Conservation (phyloP, 306 rosid species). For the Cucumis melo region DNA sequence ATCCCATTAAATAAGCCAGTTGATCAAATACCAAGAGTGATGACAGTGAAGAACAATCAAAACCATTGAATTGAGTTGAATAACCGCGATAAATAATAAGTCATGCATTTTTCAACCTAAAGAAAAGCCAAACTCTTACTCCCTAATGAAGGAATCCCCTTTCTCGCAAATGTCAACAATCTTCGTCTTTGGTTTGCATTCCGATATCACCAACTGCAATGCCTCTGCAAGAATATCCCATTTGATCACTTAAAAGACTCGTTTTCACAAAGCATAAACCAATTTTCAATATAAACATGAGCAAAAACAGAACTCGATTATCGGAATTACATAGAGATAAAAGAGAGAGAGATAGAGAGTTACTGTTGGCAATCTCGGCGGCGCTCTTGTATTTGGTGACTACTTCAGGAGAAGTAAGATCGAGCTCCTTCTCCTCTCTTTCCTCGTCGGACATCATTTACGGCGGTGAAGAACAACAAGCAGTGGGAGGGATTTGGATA, state of each 20-base stretch:
- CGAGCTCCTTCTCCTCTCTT: slow-evolving; percentile 99
- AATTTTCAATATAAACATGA: not conserved
- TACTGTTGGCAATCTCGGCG: slow-evolving; percentile 89
- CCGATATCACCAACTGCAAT: slow-evolving; percentile 56
- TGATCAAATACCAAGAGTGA: not conserved
- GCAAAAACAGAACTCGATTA: not conserved
- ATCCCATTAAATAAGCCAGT: not conserved
- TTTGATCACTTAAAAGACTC: not conserved
- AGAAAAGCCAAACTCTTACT: slow-evolving; percentile 31
- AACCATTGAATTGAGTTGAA: not conserved
- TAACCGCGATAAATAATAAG: not conserved
- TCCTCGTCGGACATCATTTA: slow-evolving; percentile 88
- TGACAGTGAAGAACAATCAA: not conserved
- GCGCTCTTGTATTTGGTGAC: slow-evolving; percentile 95
- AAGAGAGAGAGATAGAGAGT: not conserved
- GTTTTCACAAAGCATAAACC: not conserved
- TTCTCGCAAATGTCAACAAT: slow-evolving; percentile 83
- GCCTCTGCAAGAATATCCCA: slow-evolving; percentile 48
- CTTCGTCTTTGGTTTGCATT: slow-evolving; percentile 80
- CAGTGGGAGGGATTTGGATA: not conserved
- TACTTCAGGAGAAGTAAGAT: slow-evolving; percentile 87
- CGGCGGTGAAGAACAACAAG: not conserved
- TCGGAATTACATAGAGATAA: not conserved
- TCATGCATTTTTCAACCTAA: not conserved
- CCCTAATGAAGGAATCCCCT: slow-evolving; percentile 78